phyloP scores from a whole-genome alignment of 805 yeast species.

The Ogataea methanolica region DNA sequence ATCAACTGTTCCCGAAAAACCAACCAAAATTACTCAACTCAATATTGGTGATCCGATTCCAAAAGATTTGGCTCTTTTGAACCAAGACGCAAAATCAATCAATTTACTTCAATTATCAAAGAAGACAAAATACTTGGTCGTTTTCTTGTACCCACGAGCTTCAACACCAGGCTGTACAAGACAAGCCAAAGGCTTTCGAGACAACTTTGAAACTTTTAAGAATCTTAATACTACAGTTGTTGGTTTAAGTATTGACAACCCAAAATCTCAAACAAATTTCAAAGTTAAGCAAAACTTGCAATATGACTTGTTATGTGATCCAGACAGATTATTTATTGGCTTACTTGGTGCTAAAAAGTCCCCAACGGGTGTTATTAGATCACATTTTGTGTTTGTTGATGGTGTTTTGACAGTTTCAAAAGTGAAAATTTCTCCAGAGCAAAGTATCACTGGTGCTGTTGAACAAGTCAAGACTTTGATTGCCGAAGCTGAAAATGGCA shows the following conservation, averaged over 20 bases:
- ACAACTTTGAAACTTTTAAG: conserved; percentile 47
- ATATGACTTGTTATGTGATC: conserved; percentile 74
- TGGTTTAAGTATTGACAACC: conserved; percentile 83
- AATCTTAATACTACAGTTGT: conserved; percentile 53
- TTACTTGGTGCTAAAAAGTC: conserved; percentile 78
- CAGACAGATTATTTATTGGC: conserved; percentile 62
- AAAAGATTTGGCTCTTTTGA: conserved; percentile 46
- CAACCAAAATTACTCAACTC: conserved; percentile 1
- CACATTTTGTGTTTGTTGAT: conserved; percentile 87
- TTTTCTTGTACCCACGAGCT: conserved; percentile 86
- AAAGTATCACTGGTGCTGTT: conserved; percentile 55
- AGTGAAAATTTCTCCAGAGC: conserved; percentile 54
- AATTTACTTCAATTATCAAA: conserved; percentile 23
- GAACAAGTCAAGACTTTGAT: conserved; percentile 44
- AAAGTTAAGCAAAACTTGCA: conserved; percentile 68
- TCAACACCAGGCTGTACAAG: conserved; percentile 95
- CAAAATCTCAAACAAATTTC: conserved; percentile 72
- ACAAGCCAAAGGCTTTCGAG: conserved; percentile 88
- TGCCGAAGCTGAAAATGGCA: background rate
- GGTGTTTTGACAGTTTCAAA: conserved; percentile 59
- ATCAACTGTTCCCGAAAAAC: conserved; percentile 1
- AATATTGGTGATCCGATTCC: conserved; percentile 19
- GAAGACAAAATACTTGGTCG: conserved; percentile 40
- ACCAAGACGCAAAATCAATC: conserved; percentile 47
- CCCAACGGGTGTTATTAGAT: conserved; percentile 71